Base-by-base conservation (phyloP, 2,329 filamentous ascomycete genomes). In the Phyllachora maydis region DNA sequence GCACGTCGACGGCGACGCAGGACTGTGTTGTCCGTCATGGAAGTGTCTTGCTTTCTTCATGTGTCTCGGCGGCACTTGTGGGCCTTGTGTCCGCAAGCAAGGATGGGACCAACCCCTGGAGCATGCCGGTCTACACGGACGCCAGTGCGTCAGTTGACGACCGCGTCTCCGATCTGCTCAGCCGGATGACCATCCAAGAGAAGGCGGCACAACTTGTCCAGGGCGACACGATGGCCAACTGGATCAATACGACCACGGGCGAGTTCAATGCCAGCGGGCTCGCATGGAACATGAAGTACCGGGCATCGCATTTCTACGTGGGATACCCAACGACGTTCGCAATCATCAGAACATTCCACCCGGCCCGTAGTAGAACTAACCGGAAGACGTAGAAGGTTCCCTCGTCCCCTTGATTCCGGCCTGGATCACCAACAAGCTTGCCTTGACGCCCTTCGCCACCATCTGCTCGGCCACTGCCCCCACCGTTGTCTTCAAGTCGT, bases 141-240 rank as follows among this genome's bases (percentile, higher is more conserved):
- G 49, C 69, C 4, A 53, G 52, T 26, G 63, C 67, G 5, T 48
- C 64, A 6, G 51, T 78, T 9, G 65, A 76, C 24, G 61, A 59
- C 23, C 57, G 75, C 28, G 61, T 81, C 8, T 42, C 59, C 7
- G 73, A 81, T 40, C 56, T 82, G 4, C 46, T 82, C 24, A 60
- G 61, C 8, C 62, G 68, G 13, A 82, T 82, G 75, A 77, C 69
- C 0, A 59, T 77, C 26, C 56, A 73, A 36, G 75, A 82, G 29
- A 82, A 82, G 48, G 61, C 65, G 21, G 58, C 69, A 2, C 75
- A 81, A 40, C 50, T 73, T 33, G 54, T 72, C 14, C 68, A 73
- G 39, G 67, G 73, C 22, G 75, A 81, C 37, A n/a, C n/a, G n/a
- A 56, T 82, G 29, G 56, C 60, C 5, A 77, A 78, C 39, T 82